phyloP scores from a whole-genome alignment of 2,329 filamentous ascomycete species.

The Helminthosporium solani region DNA sequence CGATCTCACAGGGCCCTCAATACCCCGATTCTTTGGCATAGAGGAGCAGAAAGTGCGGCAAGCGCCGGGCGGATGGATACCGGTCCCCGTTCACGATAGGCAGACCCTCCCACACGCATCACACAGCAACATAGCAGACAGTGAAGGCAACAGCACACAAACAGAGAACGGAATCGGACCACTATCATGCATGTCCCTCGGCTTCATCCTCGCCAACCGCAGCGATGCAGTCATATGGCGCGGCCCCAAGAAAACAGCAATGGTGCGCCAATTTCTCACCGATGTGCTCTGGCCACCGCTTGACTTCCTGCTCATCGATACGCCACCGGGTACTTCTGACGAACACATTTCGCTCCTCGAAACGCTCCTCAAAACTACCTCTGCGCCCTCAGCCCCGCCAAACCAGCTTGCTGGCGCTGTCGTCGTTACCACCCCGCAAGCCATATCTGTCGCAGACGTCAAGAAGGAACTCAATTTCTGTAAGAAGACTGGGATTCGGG shows the following conservation, averaged over 20 bases:
- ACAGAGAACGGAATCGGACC: slow-evolving; percentile 54
- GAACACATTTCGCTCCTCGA: slow-evolving; percentile 96
- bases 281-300: slow-evolving; percentile 84
- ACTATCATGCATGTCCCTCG: slow-evolving; percentile 85
- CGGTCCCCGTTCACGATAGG: slow-evolving; percentile 75
- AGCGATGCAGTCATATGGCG: slow-evolving; percentile 96
- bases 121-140: slow-evolving; percentile 9
- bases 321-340: slow-evolving; percentile 91
- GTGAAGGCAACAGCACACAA: slow-evolving; percentile 5
- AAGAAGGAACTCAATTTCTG: slow-evolving; percentile 95
- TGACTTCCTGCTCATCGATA: slow-evolving; percentile 95
- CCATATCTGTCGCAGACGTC: slow-evolving; percentile 89
- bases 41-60: slow-evolving; percentile 89
- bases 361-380: slow-evolving; percentile 58
- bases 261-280: slow-evolving; percentile 94
- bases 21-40: slow-evolving; percentile 89
- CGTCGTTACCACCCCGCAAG: slow-evolving; percentile 94
- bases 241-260: slow-evolving; percentile 97
- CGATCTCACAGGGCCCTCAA: slow-evolving; percentile 93
- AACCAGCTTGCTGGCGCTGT: slow-evolving; percentile 82
- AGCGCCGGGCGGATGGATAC: slow-evolving; percentile 87
- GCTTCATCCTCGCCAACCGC: slow-evolving; percentile 79
- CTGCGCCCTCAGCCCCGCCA: slow-evolving; percentile 28
- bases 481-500: slow-evolving; percentile 73
- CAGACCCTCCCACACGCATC: slow-evolving; percentile 24